Evolutionary conservation across 345 rosid genomes (phyloP).

Genomic region (Eucalyptus pauciflora): DNA sequence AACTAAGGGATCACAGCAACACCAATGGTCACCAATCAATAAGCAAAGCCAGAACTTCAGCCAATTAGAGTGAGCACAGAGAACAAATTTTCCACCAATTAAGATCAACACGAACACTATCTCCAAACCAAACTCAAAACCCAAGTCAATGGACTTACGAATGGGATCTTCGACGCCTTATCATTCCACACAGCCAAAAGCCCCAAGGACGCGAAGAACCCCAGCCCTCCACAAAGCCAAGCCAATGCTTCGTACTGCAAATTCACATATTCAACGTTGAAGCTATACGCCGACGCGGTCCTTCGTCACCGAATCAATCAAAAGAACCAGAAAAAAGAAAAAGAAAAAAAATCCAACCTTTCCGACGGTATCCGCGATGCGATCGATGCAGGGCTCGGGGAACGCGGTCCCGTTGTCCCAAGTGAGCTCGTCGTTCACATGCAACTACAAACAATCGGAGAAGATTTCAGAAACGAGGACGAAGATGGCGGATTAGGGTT

Average conservation of each 20-base stretch:
- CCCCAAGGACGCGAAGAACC: constrained; percentile 72
- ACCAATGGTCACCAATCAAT: background rate
- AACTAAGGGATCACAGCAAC: background rate
- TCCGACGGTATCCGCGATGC: constrained; percentile 95
- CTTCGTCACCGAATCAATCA: background rate
- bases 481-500: background rate
- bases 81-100: background rate
- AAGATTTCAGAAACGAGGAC: background rate
- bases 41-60: background rate
- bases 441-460: constrained; percentile 27
- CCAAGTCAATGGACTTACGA: constrained; percentile 31
- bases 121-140: background rate
- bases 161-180: constrained; percentile 85
- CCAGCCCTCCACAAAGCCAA: constrained; percentile 91
- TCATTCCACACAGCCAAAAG: constrained; percentile 71
- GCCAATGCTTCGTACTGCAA: constrained; percentile 90
- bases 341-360: constrained; percentile 28
- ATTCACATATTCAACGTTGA: background rate
- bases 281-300: background rate
- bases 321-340: background rate
- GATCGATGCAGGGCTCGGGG: constrained; percentile 96
- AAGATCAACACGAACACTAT: background rate
- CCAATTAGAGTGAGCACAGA: background rate
- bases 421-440: constrained; percentile 78
- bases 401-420: constrained; percentile 95